Conservation (phyloP, 208 protist genomes). For the Acanthamoeba triangularis region DNA sequence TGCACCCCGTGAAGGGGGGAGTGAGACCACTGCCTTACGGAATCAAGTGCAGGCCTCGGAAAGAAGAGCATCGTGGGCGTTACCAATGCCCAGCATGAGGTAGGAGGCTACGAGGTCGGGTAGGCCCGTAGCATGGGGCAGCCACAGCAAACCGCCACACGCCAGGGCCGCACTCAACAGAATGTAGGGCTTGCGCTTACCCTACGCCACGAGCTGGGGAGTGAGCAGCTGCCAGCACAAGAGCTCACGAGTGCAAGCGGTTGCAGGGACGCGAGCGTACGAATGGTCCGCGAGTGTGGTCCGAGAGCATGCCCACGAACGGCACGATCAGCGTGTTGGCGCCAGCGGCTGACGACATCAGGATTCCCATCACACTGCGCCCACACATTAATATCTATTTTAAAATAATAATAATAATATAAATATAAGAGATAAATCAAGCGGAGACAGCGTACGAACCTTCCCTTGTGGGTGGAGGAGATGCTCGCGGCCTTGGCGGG, state of each 20-base stretch:
- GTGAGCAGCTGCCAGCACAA: not conserved
- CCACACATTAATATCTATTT: not conserved
- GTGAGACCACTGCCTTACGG: not conserved
- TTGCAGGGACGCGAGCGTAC: not conserved
- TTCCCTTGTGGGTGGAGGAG: not conserved
- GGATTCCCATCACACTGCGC: not conserved
- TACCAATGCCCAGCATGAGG: constrained; percentile 17
- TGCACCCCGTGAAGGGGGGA: not conserved
- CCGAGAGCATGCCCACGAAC: constrained; percentile 2
- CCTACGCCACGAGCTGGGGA: not conserved
- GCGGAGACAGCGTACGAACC: not conserved
- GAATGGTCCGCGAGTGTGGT: not conserved
- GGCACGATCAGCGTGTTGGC: constrained; percentile 14
- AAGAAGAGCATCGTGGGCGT: not conserved
- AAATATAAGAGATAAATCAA: not conserved
- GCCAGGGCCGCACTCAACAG: not conserved
- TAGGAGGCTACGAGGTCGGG: not conserved
- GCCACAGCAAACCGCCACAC: not conserved
- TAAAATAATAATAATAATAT: not conserved
- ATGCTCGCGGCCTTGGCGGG: constrained; percentile 2
- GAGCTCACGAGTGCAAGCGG: no score
- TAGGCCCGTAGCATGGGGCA: not conserved
- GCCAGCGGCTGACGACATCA: not conserved
- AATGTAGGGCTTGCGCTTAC: constrained; percentile 45
- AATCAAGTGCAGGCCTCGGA: not conserved